phyloP scores from a whole-genome alignment of 83 land plant genomes.

The Diphasiastrum complanatum region DNA sequence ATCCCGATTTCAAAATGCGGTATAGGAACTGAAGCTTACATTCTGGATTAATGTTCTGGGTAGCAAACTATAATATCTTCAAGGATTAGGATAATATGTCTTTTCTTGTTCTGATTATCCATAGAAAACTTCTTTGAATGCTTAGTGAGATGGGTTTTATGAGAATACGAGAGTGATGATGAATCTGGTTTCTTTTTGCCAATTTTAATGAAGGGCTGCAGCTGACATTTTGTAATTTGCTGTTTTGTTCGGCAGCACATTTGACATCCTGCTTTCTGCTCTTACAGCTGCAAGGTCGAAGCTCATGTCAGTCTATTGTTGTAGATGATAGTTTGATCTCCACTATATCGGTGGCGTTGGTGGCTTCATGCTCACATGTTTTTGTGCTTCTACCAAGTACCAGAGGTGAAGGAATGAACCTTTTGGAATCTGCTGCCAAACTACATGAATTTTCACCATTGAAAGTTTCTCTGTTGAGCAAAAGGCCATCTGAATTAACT shows the following conservation, averaged over 20 bases:
- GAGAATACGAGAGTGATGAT: too few species aligned
- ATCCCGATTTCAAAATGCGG: too few species aligned
- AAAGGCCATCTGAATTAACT: slow-evolving; percentile 37
- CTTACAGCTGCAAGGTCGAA: slow-evolving; percentile 47
- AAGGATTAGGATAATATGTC: neutral
- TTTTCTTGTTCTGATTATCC: slow-evolving; percentile 1
- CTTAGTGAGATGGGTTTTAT: too few species aligned
- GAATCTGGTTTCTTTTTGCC: neutral
- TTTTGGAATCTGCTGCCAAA: slow-evolving; percentile 39
- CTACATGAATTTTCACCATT: slow-evolving; percentile 46
- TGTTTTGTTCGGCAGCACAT: neutral
- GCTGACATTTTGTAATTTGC: neutral
- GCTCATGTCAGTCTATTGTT: slow-evolving; percentile 44
- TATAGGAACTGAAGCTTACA: too few species aligned
- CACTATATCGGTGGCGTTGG: slow-evolving; percentile 43
- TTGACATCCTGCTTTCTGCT: neutral
- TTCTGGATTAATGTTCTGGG: too few species aligned
- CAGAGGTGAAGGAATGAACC: slow-evolving; percentile 30
- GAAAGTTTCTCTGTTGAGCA: slow-evolving; percentile 37
- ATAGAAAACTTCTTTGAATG: neutral
- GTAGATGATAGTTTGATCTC: slow-evolving; percentile 79
- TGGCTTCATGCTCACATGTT: slow-evolving; percentile 37
- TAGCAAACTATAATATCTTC: too few species aligned
- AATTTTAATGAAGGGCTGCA: neutral
- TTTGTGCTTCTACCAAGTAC: slow-evolving; percentile 57